Conservation (phyloP, 306 rosid species). For the Cercis canadensis region DNA sequence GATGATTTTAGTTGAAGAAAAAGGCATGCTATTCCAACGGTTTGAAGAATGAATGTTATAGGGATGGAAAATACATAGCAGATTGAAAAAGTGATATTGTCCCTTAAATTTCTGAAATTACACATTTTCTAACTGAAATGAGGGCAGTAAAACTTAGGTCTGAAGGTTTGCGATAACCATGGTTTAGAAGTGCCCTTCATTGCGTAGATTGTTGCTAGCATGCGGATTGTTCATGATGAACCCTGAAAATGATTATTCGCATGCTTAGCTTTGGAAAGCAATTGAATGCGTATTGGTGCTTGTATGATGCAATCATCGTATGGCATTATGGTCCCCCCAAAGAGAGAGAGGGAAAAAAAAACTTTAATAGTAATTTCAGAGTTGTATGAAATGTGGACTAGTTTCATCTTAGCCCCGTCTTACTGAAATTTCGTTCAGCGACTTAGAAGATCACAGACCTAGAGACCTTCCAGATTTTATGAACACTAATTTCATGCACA, state of each 20-base stretch:
- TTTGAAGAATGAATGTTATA: not conserved
- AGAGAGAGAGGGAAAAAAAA: no score
- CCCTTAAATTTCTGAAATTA: not conserved
- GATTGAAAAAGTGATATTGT: not conserved
- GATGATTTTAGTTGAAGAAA: not conserved
- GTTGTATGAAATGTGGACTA: no score
- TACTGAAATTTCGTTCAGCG: no score
- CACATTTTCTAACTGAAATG: not conserved
- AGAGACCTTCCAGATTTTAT: not conserved
- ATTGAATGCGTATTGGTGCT: not conserved
- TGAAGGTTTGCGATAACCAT: not conserved
- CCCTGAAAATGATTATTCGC: not conserved
- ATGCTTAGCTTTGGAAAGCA: constrained; percentile 24
- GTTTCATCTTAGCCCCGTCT: no score
- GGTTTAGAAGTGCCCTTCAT: not conserved
- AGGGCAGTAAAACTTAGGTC: no score
- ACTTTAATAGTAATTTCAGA: no score
- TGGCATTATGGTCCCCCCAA: no score
- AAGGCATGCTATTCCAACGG: not conserved
- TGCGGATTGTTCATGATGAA: constrained; percentile 23
- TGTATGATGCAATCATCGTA: not conserved
- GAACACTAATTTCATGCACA: not conserved
- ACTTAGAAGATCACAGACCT: no score
- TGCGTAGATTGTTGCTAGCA: constrained; percentile 15
- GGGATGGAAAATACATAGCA: not conserved